A percentile compares a stretch with the other conserved stretches of the same genome.
Conservation (phyloP, 2,329 filamentous ascomycete genomes). For the Pseudogymnoascus sp. region DNA sequence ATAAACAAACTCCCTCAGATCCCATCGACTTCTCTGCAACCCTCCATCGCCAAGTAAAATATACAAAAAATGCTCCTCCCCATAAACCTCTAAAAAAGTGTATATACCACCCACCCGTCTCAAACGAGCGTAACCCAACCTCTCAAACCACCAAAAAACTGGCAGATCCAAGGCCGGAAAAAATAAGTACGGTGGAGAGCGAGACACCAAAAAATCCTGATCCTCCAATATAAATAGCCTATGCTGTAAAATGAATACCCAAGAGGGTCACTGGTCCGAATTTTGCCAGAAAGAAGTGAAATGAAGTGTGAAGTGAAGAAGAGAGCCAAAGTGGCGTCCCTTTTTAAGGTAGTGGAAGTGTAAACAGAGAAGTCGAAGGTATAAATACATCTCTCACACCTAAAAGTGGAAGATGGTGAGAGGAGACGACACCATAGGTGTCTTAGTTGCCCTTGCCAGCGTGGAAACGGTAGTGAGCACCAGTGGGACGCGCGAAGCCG, state of each 20-base stretch:
- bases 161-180: neutral
- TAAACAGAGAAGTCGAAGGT: conserved; percentile 7
- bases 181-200: neutral
- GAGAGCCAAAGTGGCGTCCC: neutral
- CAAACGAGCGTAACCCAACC: conserved; percentile 5
- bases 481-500: neutral
- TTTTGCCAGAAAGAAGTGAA: neutral
- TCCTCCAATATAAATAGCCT: conserved; percentile 7
- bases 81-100: neutral
- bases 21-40: neutral
- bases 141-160: neutral
- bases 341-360: neutral
- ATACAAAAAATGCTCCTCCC: neutral
- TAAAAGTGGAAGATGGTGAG: conserved; percentile 2
- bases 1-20: neutral
- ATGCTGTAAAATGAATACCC: conserved; percentile 9
- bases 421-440: neutral
- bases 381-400: conserved; percentile 8
- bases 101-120: conserved; percentile 7
- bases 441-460: neutral
- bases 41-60: neutral
- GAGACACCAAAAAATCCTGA: neutral
- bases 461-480: neutral
- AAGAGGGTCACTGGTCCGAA: conserved; percentile 4
- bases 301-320: neutral